These are phyloP conservation scores for Ceratocystis harringtonii DNA, from an alignment of 2,329 filamentous ascomycete genomes.

Conservation along the genomic window DNA sequence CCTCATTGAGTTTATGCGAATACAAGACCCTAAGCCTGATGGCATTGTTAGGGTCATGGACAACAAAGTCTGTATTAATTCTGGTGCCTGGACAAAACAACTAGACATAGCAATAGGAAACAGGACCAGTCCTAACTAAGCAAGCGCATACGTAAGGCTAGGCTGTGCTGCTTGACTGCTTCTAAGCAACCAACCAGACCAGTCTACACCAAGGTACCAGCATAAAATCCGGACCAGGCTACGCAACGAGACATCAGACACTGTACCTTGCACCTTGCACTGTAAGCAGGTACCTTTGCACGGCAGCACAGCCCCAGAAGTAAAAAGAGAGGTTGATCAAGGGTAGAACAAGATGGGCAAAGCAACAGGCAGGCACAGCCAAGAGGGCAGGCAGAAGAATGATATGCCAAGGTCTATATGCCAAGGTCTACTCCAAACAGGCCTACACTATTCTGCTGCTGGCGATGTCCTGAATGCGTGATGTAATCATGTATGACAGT, in stretches of 20 bases:
- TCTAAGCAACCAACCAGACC: too few species aligned
- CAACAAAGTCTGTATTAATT: not conserved
- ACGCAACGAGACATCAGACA: not conserved
- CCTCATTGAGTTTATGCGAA: not conserved
- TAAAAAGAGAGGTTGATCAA: not conserved
- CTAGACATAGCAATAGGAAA: not conserved
- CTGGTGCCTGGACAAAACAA: not conserved
- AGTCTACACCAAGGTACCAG: not conserved
- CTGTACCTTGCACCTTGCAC: slow-evolving; percentile 2
- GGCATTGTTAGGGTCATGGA: not conserved
- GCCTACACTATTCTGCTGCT: not conserved
- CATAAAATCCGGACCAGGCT: not conserved
- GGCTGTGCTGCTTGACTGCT: not conserved
- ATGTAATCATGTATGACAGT: not conserved
- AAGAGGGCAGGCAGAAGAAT: not conserved
- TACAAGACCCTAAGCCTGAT: not conserved
- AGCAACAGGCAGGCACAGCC: slow-evolving; percentile 1
- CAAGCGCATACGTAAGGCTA: slow-evolving; percentile 5
- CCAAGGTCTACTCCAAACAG: too few species aligned
- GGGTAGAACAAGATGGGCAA: not conserved
- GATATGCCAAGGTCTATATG: not conserved
- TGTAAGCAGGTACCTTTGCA: slow-evolving; percentile 9
- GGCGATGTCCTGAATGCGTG: not conserved
- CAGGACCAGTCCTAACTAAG: not conserved
- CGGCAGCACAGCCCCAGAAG: slow-evolving; percentile 2